Evolutionary conservation across 1,284 basidiomycete species (phyloP).

Genomic region (Heimioporus retisporus): DNA sequence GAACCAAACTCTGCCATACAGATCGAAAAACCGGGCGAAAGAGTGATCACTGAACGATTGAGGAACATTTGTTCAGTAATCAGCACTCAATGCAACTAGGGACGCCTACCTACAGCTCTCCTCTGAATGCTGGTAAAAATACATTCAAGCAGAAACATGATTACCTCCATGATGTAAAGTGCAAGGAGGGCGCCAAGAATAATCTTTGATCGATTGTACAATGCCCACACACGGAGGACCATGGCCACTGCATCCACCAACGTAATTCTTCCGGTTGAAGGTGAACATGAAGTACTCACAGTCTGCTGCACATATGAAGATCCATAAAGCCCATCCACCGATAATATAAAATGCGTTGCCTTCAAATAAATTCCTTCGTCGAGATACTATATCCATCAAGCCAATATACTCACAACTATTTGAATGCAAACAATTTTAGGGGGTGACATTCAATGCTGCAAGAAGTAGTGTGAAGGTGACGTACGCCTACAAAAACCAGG

Average conservation of each 20-base stretch:
- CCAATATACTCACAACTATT: constrained; percentile 3
- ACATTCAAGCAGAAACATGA: background rate
- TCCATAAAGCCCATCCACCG: background rate
- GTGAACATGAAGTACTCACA: background rate
- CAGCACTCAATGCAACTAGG: no score
- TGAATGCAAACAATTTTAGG: background rate
- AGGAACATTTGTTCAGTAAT: no score
- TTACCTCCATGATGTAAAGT: background rate
- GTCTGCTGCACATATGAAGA: background rate
- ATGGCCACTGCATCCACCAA: background rate
- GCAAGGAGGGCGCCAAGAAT: background rate
- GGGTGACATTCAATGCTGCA: background rate
- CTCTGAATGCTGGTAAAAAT: background rate
- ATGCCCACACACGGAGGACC: background rate
- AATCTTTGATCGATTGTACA: background rate
- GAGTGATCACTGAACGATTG: no score
- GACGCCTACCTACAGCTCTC: no score
- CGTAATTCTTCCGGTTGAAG: background rate
- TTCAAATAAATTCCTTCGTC: background rate
- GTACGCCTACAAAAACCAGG: background rate
- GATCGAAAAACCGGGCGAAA: no score
- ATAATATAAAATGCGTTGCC: background rate
- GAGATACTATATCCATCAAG: background rate
- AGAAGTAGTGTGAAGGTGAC: background rate
- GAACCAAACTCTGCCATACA: no score